phyloP scores from a whole-genome alignment of 495 filamentous ascomycete species.

The Penicillium taxi region DNA sequence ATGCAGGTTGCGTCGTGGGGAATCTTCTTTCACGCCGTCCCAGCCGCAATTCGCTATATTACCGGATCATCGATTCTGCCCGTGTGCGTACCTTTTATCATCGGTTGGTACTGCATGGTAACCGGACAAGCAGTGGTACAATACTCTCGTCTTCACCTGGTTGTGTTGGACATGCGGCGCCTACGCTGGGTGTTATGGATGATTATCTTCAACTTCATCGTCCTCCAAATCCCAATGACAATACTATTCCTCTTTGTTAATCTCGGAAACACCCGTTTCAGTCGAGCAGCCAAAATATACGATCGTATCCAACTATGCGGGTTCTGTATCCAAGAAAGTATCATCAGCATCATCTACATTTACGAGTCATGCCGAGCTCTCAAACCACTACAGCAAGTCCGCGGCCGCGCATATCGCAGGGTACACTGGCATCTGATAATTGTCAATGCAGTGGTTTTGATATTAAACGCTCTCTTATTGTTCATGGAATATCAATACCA shows the following conservation, averaged over 20 bases:
- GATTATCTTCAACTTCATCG: slow-evolving; percentile 46
- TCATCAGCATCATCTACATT: slow-evolving; percentile 51
- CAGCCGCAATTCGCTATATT: slow-evolving; percentile 4
- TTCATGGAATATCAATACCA: slow-evolving; percentile 40
- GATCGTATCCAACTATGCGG: slow-evolving; percentile 49
- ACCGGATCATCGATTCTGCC: neutral
- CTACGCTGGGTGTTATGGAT: slow-evolving; percentile 43
- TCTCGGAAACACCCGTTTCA: slow-evolving; percentile 14
- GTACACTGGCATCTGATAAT: slow-evolving; percentile 42
- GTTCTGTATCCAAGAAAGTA: slow-evolving; percentile 49
- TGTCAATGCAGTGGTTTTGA: slow-evolving; percentile 45
- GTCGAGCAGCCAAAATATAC: slow-evolving; percentile 31
- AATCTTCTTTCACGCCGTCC: slow-evolving; percentile 20
- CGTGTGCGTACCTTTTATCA: slow-evolving; percentile 14
- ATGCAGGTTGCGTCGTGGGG: slow-evolving; percentile 27
- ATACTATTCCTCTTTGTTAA: slow-evolving; percentile 38
- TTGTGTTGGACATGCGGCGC: slow-evolving; percentile 33
- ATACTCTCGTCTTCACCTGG: slow-evolving; percentile 56
- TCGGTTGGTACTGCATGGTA: slow-evolving; percentile 56
- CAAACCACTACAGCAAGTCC: slow-evolving; percentile 10
- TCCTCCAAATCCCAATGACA: slow-evolving; percentile 42
- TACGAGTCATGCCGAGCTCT: slow-evolving; percentile 31
- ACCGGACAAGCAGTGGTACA: slow-evolving; percentile 56
- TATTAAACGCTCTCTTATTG: slow-evolving; percentile 44
- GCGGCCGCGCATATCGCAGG: slow-evolving; percentile 26